phyloP scores from a whole-genome alignment of 257 asterid genomes.

The Nemophila menziesii region DNA sequence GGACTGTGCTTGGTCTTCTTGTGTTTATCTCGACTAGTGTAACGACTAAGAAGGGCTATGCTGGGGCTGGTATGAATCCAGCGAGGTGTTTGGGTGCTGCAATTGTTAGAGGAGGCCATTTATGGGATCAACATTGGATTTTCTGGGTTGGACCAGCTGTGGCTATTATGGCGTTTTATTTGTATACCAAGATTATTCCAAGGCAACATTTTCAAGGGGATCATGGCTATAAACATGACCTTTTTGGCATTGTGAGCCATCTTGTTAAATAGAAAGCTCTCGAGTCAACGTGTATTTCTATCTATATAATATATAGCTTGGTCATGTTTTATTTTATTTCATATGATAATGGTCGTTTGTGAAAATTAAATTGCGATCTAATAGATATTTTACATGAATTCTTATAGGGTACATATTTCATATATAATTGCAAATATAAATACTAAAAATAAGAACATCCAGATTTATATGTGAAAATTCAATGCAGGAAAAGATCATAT shows the following conservation, averaged over 20 bases:
- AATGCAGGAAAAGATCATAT: no score
- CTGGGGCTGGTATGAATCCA: conserved; percentile 75
- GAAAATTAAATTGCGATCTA: no score
- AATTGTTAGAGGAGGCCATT: conserved; percentile 59
- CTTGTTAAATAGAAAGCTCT: neutral
- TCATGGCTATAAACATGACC: conserved; percentile 50
- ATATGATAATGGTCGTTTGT: no score
- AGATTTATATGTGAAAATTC: no score
- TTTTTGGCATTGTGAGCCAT: conserved; percentile 22
- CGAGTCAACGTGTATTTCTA: no score
- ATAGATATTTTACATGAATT: no score
- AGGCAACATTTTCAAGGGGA: conserved; percentile 38
- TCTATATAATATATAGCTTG: no score
- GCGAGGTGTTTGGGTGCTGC: conserved; percentile 75
- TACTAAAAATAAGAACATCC: no score
- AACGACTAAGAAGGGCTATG: conserved; percentile 48
- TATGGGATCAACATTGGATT: conserved; percentile 75
- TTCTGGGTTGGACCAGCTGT: conserved; percentile 63
- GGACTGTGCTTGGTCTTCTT: conserved; percentile 46
- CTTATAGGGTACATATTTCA: no score
- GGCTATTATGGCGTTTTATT: conserved; percentile 46
- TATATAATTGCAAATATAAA: no score
- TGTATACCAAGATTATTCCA: conserved; percentile 59
- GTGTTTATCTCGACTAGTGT: conserved; percentile 53
- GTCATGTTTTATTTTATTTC: no score